Evolutionary conservation across 1,139 yeast genomes (phyloP), one percentile per base, ranked within the genome.

Genomic region (Hyphopichia pseudoburtonii): DNA sequence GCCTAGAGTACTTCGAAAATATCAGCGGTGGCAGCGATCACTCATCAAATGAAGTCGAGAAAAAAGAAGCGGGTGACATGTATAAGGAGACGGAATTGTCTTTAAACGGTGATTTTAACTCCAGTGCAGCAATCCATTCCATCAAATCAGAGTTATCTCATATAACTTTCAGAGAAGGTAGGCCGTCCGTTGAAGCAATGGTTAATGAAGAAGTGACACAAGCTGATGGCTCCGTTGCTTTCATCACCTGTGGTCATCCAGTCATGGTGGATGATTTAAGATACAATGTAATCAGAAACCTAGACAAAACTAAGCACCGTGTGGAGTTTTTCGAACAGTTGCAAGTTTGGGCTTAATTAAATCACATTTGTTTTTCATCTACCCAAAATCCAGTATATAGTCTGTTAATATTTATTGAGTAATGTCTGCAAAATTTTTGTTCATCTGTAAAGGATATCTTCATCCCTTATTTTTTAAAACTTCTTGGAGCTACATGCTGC

Each of bases 191-290:
- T 34, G 53, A 51, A 5, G 42, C 36, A 3, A 37, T 59, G 3
- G 59, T 65, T 2, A 35, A 45, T 16, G 33, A 43, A 6, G 60
- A 58, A 39, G 52, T 61, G 4, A 41, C 42, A 12, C 49, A 54
- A 17, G 49, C 65, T 15, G 45, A 49, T 30, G 63, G 63, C 2
- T 47, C 63, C 5, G 52, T 61, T 12, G 65, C 67, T 6, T 64
- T 64, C 36, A 56, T 64, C 6, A 60, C 66, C 3, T 64, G 70
- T 48, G 70, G 70, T 3, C 67, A 64, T 42, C 69, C 70, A 3
- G 43, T 48, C 5, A 64, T 64, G 70, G 69, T 59, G 28, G 64
- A 60, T 39, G 64, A 60, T 38, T 44, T 60, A 35, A 48, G 65
- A 35, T 48, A 48, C 27, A 50, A 55, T 5, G 62, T 57, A 16